Conservation (phyloP, 257 asterid species). For the Solanum chmielewskii region DNA sequence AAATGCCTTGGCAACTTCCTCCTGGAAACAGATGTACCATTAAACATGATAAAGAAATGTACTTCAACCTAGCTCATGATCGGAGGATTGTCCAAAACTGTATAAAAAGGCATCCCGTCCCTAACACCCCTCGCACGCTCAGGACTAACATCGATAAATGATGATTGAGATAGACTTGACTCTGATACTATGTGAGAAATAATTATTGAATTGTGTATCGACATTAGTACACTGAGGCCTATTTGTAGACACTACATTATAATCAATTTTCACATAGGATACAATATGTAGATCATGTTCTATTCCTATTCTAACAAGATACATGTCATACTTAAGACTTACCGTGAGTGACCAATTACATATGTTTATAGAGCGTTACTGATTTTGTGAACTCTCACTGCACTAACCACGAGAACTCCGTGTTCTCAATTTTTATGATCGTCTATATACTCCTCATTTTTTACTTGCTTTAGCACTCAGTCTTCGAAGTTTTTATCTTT, state of each 20-base stretch:
- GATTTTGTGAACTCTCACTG: neutral
- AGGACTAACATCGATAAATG: neutral
- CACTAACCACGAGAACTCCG: neutral
- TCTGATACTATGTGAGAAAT: neutral
- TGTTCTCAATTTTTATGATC: neutral
- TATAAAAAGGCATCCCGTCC: neutral
- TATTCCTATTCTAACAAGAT: neutral
- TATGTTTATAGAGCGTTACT: neutral
- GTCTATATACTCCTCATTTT: too few relatives aligned
- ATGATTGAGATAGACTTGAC: neutral
- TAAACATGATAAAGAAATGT: neutral
- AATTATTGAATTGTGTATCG: neutral
- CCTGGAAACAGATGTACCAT: slow-evolving; percentile 27
- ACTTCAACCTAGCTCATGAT: neutral
- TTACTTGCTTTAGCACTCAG: neutral
- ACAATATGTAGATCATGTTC: neutral
- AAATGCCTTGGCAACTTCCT: slow-evolving; percentile 72
- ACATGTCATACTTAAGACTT: neutral
- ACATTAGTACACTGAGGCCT: neutral
- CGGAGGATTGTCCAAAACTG: neutral
- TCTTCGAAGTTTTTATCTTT: neutral
- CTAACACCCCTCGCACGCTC: neutral
- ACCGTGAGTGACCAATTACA: neutral
- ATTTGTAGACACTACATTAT: neutral
- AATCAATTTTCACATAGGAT: neutral